Evolutionary conservation across 768 basidiomycete species (phyloP), one percentile per base, ranked within the genome.

Genomic region (Clathrus columnatus): DNA sequence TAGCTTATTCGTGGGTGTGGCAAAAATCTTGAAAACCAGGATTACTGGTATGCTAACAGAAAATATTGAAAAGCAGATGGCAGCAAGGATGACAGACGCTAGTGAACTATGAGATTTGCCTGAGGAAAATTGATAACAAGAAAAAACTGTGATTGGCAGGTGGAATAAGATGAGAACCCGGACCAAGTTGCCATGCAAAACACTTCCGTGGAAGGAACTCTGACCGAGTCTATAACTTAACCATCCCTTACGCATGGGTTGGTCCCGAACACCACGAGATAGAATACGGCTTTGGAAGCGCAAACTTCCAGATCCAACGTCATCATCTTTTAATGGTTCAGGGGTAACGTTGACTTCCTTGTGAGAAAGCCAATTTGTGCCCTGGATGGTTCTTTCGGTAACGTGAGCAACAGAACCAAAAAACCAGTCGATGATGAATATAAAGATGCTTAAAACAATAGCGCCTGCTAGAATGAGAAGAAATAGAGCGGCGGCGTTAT

Each of bases 131-230:
- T 93, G 85, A 68, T 91, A 97, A 58, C 81, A 83, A 2, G 92
- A 89, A 69, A 95, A 95, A 50, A 91, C 80, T 30, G 92, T 95
- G 57, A 98, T 79, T 6, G 95, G 95, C 18, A 97, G 81, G 69
- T 99, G 95, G 72, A 99, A 98, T 29, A 94, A 73, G 36, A 96
- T 76, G 43, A 98, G 80, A 55, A 97, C 74, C 57, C 95, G 87
- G 57, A 94, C 84, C 57, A 97, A 82, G 68, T 96, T 97, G 45
- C 95, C 95, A 60, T 88, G 84, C 51, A 91, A 72, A 50, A 90
- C 80, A 61, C 80, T 86, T 17, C 83, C 78, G 66, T 92, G 90
- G 70, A 92, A 88, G 17, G 87, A 85, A 49, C 82, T 82, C 57
- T 86, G 76, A 61, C 83, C 77, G 29, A 78, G 74, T 46, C 82